Evolutionary conservation across 2,329 filamentous ascomycete genomes (phyloP).

Genomic region (Cladosporium phlei): DNA sequence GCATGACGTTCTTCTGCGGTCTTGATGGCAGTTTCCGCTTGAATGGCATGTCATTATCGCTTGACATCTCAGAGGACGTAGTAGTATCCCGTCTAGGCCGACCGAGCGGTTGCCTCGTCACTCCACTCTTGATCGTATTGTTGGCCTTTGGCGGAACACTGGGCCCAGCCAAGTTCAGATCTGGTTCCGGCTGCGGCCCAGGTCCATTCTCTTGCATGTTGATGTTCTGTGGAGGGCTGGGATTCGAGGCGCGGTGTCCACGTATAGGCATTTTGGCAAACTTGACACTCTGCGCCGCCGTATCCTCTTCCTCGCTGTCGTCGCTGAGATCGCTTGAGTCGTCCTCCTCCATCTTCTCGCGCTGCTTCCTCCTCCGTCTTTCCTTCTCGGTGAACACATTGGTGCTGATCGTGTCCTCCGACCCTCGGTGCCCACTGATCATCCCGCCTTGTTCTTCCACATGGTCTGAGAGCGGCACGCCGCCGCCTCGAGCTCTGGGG

Average conservation of each 20-base stretch:
- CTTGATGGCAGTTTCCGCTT: conserved; percentile 55
- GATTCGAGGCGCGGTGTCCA: conserved; percentile 65
- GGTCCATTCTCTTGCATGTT: conserved; percentile 11
- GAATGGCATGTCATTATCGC: conserved; percentile 68
- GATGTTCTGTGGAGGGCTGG: conserved; percentile 57
- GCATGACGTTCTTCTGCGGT: conserved; percentile 51
- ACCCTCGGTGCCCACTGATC: conserved; percentile 61
- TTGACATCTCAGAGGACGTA: conserved; percentile 78
- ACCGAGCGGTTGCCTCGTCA: conserved; percentile 45
- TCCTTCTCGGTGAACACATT: conserved; percentile 43
- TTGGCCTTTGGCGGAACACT: conserved; percentile 26
- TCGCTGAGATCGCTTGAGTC: conserved; percentile 85
- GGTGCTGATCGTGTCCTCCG: conserved; percentile 63
- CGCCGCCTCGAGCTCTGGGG: conserved; percentile 24
- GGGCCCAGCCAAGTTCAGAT: conserved; percentile 46
- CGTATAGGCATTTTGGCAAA: conserved; percentile 94
- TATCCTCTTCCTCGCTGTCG: conserved; percentile 61
- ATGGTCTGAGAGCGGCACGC: conserved; percentile 37
- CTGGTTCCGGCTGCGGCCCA: conserved; percentile 25
- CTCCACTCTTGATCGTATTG: background rate
- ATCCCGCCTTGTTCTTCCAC: conserved; percentile 70
- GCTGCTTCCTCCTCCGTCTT: conserved; percentile 61
- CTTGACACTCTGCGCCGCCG: conserved; percentile 83
- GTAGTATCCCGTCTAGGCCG: conserved; percentile 69
- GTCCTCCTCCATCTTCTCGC: conserved; percentile 75